A percentile compares a stretch with the other conserved stretches of the same genome.
phyloP scores from a whole-genome alignment of 208 protist species.

The Trypanosoma caninum region DNA sequence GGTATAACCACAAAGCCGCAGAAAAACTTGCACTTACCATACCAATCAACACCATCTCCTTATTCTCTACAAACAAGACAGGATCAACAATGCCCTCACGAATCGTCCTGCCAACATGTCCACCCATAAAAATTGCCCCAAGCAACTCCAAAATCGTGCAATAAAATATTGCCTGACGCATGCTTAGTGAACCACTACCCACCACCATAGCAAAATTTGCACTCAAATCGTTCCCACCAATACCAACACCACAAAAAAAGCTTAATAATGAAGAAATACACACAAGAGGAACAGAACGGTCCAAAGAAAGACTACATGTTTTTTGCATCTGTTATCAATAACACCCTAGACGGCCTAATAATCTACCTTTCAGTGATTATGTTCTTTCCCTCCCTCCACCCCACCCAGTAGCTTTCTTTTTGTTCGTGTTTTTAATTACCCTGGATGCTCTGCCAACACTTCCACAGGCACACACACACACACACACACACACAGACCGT shows the following conservation, averaged over 20 bases:
- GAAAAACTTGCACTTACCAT: slow-evolving; percentile 75
- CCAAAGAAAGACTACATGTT: slow-evolving; percentile 55
- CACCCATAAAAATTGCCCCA: slow-evolving; percentile 84
- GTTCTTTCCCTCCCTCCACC: neutral
- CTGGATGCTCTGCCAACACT: too few relatives aligned
- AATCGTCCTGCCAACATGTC: slow-evolving; percentile 71
- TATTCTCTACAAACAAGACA: slow-evolving; percentile 57
- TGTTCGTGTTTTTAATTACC: too few relatives aligned
- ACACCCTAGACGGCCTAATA: neutral
- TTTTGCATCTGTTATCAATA: too few relatives aligned
- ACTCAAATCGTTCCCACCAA: slow-evolving; percentile 79
- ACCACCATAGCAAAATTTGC: slow-evolving; percentile 88
- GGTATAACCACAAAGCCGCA: slow-evolving; percentile 70
- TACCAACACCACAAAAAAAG: slow-evolving; percentile 82
- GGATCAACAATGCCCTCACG: slow-evolving; percentile 70
- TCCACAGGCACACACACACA: too few relatives aligned
- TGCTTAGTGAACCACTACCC: slow-evolving; percentile 77
- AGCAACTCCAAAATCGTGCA: slow-evolving; percentile 79
- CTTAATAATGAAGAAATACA: slow-evolving; percentile 70
- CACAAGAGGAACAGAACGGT: slow-evolving; percentile 68
- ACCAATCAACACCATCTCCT: slow-evolving; percentile 64
- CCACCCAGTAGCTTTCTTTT: too few relatives aligned
- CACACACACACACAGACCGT: too few relatives aligned
- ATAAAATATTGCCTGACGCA: slow-evolving; percentile 76
- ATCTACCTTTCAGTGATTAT: neutral